Percentiles rank a stretch among this genome's conserved stretches.
Conservation (phyloP, 345 rosid species). For the Psidium guajava region DNA sequence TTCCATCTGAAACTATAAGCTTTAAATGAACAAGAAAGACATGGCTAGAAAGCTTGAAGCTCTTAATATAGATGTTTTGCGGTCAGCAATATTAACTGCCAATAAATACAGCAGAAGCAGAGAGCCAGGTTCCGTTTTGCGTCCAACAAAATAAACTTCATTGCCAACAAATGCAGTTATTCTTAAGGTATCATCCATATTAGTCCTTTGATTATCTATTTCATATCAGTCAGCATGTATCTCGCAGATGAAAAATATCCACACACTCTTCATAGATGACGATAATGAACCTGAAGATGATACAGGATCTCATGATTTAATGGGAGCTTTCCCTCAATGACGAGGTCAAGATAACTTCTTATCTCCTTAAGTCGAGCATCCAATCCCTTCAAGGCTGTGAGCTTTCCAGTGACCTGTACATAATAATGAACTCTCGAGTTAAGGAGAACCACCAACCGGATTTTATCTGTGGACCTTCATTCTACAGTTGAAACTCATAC, state of each 20-base stretch:
- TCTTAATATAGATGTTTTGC: not conserved
- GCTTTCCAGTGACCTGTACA: conserved; percentile 59
- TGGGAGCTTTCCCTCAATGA: conserved; percentile 62
- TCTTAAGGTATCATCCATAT: not conserved
- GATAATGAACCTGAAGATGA: conserved; percentile 54
- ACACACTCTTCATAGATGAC: not conserved
- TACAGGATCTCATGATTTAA: conserved; percentile 67
- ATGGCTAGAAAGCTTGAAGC: not conserved
- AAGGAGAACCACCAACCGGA: not conserved
- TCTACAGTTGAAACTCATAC: not conserved
- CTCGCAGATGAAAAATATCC: not conserved
- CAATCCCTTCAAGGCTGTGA: conserved; percentile 67
- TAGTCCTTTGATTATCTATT: not conserved
- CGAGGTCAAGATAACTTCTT: conserved; percentile 62
- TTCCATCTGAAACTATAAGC: not conserved
- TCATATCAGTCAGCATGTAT: not conserved
- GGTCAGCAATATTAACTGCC: not conserved
- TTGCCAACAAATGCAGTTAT: not conserved
- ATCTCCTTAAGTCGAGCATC: conserved; percentile 69
- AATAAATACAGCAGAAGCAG: not conserved
- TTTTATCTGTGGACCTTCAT: not conserved
- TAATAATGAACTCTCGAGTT: not conserved
- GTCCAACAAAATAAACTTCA: not conserved
- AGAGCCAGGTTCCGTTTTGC: not conserved
- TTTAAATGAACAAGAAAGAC: not conserved